Base-by-base conservation (phyloP, 1,139 yeast genomes). In the Debaryomycetaceae sp. region DNA sequence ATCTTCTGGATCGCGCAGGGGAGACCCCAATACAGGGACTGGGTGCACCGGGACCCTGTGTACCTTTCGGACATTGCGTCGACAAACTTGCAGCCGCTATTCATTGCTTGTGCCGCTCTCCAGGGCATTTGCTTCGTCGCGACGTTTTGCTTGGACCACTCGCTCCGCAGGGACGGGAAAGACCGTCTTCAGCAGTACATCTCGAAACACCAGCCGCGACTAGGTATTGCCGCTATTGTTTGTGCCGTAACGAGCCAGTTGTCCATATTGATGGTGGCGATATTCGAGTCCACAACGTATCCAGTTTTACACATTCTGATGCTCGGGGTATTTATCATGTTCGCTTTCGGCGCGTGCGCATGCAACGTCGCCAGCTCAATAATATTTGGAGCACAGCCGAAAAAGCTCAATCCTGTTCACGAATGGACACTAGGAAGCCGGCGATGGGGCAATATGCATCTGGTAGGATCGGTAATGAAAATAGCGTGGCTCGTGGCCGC, bases 51-150 rank as follows among this genome's bases (percentile, higher is more conserved):
- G n/a, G n/a, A n/a, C n/a, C 79, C 86, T 25, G 76, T 80, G 5
- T 86, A 79, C 53, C 72, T 87, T 28, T 80, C 94, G 31, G 53
- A 49, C 26, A 38, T 49, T 12, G 55, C 52, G 1, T 53, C 55
- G 26, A 47, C 55, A 32, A 46, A 44, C 28, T 36, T 49, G 25
- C 47, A 49, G 27, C 53, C 53, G 15, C 35, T 49, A 5, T 49
- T 49, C 36, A 48, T 49, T 6, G 31, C 50, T 6, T 49, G 53
- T 30, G 41, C 51, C n/a, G 53, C 45, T 3, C 45, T 49, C 49
- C 94, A 83, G 55, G 94, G 86, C 13, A 59, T 82, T 12, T 76
- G 82, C 44, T 82, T 74, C 43, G 75, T 75, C 23, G 67, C 83
- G n/a, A 68, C 87, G 1, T 54, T 77, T 27, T 47, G 62, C n/a